Percentiles rank a stretch among this genome's conserved stretches.
Evolutionary conservation across 2,329 filamentous ascomycete species (phyloP).

Genomic region (Fusarium sp.): DNA sequence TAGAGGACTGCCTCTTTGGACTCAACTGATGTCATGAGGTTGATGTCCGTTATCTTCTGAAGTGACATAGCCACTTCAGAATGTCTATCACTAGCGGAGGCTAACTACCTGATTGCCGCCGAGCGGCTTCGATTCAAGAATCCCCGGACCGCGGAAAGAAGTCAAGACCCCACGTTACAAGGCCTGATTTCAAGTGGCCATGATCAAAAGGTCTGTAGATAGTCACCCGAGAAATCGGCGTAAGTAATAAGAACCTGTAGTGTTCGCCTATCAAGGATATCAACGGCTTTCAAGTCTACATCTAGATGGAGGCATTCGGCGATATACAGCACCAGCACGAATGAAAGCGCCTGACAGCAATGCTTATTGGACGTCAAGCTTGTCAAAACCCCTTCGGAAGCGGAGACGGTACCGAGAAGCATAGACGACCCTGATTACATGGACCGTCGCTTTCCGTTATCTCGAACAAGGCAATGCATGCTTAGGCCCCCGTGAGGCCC

Average conservation of each 20-base stretch:
- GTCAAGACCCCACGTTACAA: not conserved
- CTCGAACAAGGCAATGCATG: conserved; percentile 33
- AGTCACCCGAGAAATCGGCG: conserved; percentile 19
- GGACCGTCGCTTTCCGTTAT: conserved; percentile 40
- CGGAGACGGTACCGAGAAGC: conserved; percentile 36
- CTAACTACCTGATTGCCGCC: not conserved
- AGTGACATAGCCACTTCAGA: not conserved
- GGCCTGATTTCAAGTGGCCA: not conserved
- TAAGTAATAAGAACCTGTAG: not conserved
- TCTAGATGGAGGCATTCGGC: conserved; percentile 14
- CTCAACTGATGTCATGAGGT: conserved; percentile 1
- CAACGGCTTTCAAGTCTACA: conserved; percentile 26
- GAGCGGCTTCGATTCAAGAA: conserved; percentile 2
- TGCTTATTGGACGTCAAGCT: conserved; percentile 36
- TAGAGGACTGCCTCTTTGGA: not conserved
- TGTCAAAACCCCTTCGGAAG: conserved; percentile 23
- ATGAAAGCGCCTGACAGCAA: not conserved
- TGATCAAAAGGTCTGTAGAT: conserved; percentile 1
- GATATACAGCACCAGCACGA: conserved; percentile 9
- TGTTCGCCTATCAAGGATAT: conserved; percentile 18
- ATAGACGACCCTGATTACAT: conserved; percentile 33
- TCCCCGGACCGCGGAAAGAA: not conserved
- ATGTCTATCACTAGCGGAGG: not conserved
- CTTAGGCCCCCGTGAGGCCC: conserved; percentile 19
- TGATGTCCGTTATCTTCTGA: not conserved